Conservation (phyloP, 2,329 filamentous ascomycete species). For the Trichoderma aggressivum region DNA sequence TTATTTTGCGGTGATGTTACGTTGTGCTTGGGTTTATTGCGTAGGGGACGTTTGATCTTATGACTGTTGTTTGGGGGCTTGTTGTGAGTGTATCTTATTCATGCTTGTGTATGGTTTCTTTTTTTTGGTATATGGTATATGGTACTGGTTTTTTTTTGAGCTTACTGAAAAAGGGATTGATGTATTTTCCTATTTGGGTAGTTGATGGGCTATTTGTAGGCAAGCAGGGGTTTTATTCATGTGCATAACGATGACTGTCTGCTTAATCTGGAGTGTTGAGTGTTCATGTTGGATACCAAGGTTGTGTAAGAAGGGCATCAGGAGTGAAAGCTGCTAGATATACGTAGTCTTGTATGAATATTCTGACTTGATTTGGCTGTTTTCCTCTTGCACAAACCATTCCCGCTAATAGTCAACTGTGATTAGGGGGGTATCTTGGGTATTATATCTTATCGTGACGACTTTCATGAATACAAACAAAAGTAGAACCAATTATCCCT, state of each 20-base stretch:
- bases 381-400: background rate
- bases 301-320: background rate
- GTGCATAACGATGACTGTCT: background rate
- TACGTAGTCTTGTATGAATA: background rate
- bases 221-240: background rate
- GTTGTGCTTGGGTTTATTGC: background rate
- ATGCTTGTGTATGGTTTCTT: background rate
- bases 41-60: background rate
- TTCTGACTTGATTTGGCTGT: background rate
- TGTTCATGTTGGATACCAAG: background rate
- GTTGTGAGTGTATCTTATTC: background rate
- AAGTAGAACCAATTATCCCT: background rate
- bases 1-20: background rate
- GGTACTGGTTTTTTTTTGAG: background rate
- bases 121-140: background rate
- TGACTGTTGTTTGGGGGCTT: background rate
- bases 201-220: background rate
- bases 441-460: background rate
- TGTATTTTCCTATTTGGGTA: background rate
- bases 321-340: background rate
- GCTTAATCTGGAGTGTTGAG: background rate
- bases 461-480: background rate
- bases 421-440: background rate
- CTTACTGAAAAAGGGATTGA: background rate
- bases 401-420: background rate